Conservation (phyloP, 2,329 filamentous ascomycete species). For the Tolypocladium capitatum region DNA sequence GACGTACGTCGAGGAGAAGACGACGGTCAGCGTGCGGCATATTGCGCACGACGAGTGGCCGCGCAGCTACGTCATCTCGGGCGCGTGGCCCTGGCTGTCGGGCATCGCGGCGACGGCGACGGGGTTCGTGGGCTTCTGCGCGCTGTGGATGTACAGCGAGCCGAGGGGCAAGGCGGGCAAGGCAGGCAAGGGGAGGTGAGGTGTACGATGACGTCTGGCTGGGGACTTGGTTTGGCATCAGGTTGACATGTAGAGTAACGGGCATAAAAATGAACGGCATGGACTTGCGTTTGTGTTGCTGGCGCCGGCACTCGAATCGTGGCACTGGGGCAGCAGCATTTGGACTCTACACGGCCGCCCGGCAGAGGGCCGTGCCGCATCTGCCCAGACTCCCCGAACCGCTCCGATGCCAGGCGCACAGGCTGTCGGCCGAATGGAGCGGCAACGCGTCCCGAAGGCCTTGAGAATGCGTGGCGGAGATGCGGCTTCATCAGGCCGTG, state of each 20-base stretch:
- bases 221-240: neutral
- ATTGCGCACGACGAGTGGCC: constrained; percentile 97
- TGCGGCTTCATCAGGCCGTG: too few relatives aligned
- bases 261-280: neutral
- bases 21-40: constrained; percentile 86
- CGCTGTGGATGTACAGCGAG: constrained; percentile 69
- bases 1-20: constrained; percentile 83
- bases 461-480: too few relatives aligned
- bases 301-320: too few relatives aligned
- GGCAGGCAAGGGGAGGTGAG: constrained; percentile 10
- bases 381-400: too few relatives aligned
- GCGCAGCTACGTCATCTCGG: constrained; percentile 76
- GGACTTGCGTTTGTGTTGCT: too few relatives aligned
- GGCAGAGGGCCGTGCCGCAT: too few relatives aligned
- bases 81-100: constrained; percentile 87
- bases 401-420: too few relatives aligned
- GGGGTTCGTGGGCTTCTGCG: constrained; percentile 76
- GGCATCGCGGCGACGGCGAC: constrained; percentile 73
- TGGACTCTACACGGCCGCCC: too few relatives aligned
- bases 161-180: constrained; percentile 21
- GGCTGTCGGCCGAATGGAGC: too few relatives aligned
- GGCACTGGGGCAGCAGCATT: too few relatives aligned
- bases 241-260: neutral
- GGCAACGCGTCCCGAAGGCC: too few relatives aligned
- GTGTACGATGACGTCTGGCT: neutral